These are phyloP conservation scores for Ormosia semicastrata DNA, from an alignment of 306 rosid genomes.

Conservation along the genomic window DNA sequence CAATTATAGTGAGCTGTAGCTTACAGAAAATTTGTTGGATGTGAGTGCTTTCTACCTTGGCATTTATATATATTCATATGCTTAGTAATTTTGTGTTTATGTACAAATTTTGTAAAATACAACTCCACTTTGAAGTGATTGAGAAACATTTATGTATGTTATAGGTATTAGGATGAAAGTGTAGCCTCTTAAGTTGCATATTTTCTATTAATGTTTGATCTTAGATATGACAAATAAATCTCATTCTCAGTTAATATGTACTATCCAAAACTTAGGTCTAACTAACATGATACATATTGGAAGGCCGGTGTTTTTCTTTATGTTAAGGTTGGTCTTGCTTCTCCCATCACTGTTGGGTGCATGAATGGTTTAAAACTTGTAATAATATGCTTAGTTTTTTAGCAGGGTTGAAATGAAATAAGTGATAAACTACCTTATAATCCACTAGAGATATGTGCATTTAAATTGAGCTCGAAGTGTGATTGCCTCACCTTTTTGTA, in stretches of 20 bases:
- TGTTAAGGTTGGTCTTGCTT: background rate
- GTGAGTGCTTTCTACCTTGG: conserved; percentile 1
- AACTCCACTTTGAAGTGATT: background rate
- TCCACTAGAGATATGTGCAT: background rate
- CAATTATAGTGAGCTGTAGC: conserved; percentile 94
- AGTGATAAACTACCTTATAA: background rate
- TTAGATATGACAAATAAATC: background rate
- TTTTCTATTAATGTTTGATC: background rate
- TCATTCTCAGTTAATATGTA: background rate
- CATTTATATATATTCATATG: background rate
- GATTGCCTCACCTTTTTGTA: background rate
- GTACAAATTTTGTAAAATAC: background rate
- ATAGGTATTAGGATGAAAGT: background rate
- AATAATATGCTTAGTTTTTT: background rate
- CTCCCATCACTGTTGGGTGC: background rate
- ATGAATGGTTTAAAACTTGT: background rate
- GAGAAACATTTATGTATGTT: background rate
- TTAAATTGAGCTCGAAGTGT: background rate
- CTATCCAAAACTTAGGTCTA: background rate
- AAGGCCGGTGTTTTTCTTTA: background rate
- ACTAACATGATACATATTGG: background rate
- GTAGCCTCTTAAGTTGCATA: background rate
- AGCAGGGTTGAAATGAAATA: background rate
- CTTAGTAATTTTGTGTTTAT: background rate
- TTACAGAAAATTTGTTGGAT: conserved; percentile 23